These are phyloP conservation scores for Eimeria necatrix DNA, from an alignment of 169 alveolate species.

Conservation along the genomic window DNA sequence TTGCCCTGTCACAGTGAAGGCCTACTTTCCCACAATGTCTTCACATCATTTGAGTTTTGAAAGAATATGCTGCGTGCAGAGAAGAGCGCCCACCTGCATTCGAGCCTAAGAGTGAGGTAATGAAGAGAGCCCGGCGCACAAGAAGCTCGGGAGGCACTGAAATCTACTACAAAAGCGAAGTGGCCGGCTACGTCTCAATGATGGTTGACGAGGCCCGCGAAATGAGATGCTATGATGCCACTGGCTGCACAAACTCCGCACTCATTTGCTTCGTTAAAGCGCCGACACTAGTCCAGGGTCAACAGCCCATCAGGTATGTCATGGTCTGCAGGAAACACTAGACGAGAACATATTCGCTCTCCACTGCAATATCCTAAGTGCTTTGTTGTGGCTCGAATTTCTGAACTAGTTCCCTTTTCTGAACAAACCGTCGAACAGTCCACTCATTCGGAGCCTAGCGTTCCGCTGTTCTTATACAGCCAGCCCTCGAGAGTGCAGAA, in stretches of 20 bases:
- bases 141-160: neutral
- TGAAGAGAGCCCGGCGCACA: no score
- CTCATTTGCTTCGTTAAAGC: conserved; percentile 20
- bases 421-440: no score
- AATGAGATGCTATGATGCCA: conserved; percentile 49
- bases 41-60: no score
- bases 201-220: conserved; percentile 39
- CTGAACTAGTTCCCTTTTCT: neutral
- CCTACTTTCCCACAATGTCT: no score
- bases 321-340: neutral
- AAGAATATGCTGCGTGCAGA: no score
- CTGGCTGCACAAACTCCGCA: conserved; percentile 41
- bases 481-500: no score
- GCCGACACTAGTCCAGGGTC: neutral
- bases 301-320: conserved; percentile 46
- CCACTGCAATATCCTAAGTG: neutral
- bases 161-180: conserved; percentile 17
- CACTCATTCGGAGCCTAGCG: no score
- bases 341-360: neutral
- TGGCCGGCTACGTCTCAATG: conserved; percentile 41
- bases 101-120: no score
- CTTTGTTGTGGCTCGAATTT: neutral
- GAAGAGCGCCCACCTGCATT: no score
- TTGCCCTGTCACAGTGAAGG: no score
- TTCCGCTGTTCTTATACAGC: no score